These are phyloP conservation scores for Phytophthora macrochlamydospora DNA, from an alignment of 352 stramenopile species.

Conservation along the genomic window DNA sequence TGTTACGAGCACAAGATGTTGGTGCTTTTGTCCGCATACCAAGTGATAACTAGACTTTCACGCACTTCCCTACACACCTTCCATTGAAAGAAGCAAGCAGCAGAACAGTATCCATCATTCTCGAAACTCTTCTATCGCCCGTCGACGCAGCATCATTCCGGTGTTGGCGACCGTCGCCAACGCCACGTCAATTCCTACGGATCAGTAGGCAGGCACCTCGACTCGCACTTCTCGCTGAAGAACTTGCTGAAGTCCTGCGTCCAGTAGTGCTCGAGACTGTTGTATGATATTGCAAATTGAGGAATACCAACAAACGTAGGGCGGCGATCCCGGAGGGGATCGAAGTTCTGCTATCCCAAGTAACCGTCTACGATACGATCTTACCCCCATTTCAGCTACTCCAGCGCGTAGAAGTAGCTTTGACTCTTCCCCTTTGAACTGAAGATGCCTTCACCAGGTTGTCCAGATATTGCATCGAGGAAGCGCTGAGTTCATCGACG, in stretches of 20 bases:
- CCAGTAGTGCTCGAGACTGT: conserved; percentile 53
- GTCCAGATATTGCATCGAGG: conserved; percentile 69
- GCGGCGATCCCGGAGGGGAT: too few relatives aligned
- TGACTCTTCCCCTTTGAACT: conserved; percentile 25
- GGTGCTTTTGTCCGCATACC: too few relatives aligned
- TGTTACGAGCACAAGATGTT: too few relatives aligned
- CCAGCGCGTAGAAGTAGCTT: conserved; percentile 33
- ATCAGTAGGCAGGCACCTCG: conserved; percentile 7
- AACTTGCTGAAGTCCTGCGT: conserved; percentile 51
- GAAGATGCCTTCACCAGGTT: conserved; percentile 44
- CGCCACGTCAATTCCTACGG: background rate
- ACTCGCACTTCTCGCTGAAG: conserved; percentile 23
- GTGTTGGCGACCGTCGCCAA: background rate
- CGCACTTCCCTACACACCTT: too few relatives aligned
- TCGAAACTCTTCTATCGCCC: background rate
- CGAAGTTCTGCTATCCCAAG: background rate
- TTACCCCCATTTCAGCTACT: conserved; percentile 8
- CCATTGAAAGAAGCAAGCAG: too few relatives aligned
- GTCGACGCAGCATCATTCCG: background rate
- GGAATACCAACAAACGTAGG: conserved; percentile 6
- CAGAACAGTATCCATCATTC: too few relatives aligned
- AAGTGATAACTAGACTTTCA: too few relatives aligned
- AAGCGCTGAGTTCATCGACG: conserved; percentile 51
- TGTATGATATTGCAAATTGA: conserved; percentile 14
- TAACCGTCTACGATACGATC: background rate